Conservation (phyloP, 768 basidiomycete species). For the Lactarius sanguifluus region DNA sequence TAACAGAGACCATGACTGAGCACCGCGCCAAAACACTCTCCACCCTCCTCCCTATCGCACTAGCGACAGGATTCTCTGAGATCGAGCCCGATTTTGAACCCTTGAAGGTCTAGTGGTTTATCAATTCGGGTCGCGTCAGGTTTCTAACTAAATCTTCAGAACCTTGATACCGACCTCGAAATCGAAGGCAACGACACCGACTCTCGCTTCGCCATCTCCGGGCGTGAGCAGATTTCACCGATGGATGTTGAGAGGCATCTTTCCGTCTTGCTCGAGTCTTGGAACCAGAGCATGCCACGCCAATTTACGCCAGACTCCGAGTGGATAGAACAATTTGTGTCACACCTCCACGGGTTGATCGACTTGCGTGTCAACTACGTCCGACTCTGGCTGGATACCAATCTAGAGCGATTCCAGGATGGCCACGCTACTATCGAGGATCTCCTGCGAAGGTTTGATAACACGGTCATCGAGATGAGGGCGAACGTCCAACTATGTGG, state of each 20-base stretch:
- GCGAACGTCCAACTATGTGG: conserved; percentile 50
- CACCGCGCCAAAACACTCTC: conserved; percentile 44
- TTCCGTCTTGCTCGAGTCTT: conserved; percentile 32
- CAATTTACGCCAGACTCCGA: conserved; percentile 40
- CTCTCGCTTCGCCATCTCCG: conserved; percentile 39
- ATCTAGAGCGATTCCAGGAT: conserved; percentile 47
- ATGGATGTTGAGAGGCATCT: conserved; percentile 35
- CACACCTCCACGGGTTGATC: conserved; percentile 42
- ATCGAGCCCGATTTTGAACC: conserved; percentile 47
- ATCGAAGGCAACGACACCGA: conserved; percentile 43
- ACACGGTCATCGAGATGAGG: conserved; percentile 45
- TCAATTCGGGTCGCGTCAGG: neutral
- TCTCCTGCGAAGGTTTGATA: conserved; percentile 46
- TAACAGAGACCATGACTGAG: conserved; percentile 48
- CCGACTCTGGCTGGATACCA: conserved; percentile 50
- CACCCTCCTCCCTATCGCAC: conserved; percentile 46
- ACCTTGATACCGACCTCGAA: conserved; percentile 49
- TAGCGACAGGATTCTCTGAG: conserved; percentile 49
- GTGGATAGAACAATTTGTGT: conserved; percentile 43
- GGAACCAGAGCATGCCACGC: conserved; percentile 38
- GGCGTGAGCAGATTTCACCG: conserved; percentile 23
- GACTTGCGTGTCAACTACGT: conserved; percentile 49
- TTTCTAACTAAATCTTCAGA: conserved; percentile 36
- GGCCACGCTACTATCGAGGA: conserved; percentile 47
- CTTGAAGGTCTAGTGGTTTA: conserved; percentile 44